phyloP scores from a whole-genome alignment of 208 protist genomes.

The Leishmania major region DNA sequence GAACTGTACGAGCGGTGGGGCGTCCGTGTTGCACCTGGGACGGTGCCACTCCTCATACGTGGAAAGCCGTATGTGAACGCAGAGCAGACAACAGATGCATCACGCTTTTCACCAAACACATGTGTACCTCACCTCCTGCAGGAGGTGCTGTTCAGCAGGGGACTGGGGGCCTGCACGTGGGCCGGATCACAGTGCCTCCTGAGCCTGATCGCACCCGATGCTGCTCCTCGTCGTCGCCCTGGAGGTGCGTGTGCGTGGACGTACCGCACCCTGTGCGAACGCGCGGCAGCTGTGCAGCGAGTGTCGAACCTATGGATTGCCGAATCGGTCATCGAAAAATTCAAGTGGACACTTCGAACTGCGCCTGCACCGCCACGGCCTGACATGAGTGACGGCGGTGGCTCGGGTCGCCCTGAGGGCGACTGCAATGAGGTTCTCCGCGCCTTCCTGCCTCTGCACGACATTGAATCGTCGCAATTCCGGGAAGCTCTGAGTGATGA shows the following conservation, averaged over 20 bases:
- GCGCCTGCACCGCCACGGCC: neutral
- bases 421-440: neutral
- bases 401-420: neutral
- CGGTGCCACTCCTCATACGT: conserved; percentile 16
- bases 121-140: conserved; percentile 37
- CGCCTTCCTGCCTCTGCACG: neutral
- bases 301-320: conserved; percentile 35
- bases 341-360: conserved; percentile 24
- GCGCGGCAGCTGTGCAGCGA: conserved; percentile 17
- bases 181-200: conserved; percentile 23
- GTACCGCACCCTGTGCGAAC: conserved; percentile 13
- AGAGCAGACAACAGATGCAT: conserved; percentile 64
- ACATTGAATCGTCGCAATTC: neutral
- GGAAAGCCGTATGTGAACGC: conserved; percentile 38
- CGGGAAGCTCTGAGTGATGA: neutral
- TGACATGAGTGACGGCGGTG: neutral
- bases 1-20: conserved; percentile 42
- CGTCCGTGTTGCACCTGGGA: conserved; percentile 25
- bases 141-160: conserved; percentile 20
- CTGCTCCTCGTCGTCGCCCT: neutral
- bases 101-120: conserved; percentile 35
- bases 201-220: neutral
- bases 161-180: conserved; percentile 8
- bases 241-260: conserved; percentile 13
- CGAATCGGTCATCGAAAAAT: conserved; percentile 7